phyloP scores from a whole-genome alignment of 345 rosid genomes.

The Hypericum androsaemum region DNA sequence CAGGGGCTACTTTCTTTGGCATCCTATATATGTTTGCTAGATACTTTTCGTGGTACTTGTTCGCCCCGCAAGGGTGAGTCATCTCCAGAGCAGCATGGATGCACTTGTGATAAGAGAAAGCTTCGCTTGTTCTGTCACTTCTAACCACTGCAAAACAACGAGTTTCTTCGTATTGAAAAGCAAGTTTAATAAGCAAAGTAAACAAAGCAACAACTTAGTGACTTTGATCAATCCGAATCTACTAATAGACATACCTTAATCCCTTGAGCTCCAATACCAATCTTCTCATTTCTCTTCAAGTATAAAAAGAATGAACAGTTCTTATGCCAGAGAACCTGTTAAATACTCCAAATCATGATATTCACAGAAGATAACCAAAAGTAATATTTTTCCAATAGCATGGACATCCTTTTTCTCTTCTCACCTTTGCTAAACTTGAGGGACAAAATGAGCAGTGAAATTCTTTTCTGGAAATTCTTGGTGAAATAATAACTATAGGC shows the following conservation, averaged over 20 bases:
- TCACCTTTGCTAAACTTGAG: no score
- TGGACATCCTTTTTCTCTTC: no score
- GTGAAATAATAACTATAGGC: conserved; percentile 66
- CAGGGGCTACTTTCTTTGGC: no score
- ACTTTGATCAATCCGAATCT: no score
- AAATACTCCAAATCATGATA: no score
- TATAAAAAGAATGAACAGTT: no score
- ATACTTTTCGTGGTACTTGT: conserved; percentile 37
- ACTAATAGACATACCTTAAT: conserved; percentile 41
- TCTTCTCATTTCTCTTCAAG: conserved; percentile 55
- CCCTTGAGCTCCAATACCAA: conserved; percentile 53
- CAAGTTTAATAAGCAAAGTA: no score
- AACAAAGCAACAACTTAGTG: no score
- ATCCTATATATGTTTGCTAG: background rate
- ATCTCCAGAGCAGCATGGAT: conserved; percentile 57
- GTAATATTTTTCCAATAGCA: no score
- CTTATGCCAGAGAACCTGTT: no score
- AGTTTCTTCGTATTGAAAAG: conserved; percentile 16
- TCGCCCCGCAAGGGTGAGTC: conserved; percentile 49
- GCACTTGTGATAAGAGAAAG: conserved; percentile 84
- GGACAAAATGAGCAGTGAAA: no score
- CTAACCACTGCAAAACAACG: conserved; percentile 70
- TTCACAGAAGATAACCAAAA: no score
- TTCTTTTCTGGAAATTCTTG: conserved; percentile 77
- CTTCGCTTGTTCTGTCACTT: conserved; percentile 59